A percentile compares a stretch with the other conserved stretches of the same genome.
phyloP scores from a whole-genome alignment of 192 early-diverging fungal species.

The Backusella psychrophila region DNA sequence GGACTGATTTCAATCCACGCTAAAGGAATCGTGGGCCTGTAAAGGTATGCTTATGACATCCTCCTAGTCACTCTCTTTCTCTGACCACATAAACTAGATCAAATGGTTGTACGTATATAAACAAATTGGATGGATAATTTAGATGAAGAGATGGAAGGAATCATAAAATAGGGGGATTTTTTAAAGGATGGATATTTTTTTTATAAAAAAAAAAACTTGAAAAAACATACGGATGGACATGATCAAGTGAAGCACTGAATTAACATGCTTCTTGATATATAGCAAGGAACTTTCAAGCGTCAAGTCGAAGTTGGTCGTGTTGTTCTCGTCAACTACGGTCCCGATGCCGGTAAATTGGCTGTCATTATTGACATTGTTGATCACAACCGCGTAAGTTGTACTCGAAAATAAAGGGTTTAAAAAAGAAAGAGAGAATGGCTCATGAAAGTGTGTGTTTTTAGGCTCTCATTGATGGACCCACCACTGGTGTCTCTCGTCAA shows the following conservation, averaged over 20 bases:
- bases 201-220: background rate
- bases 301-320: constrained; percentile 99
- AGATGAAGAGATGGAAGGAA: background rate
- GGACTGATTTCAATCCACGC: background rate
- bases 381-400: constrained; percentile 72
- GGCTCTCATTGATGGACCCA: constrained; percentile 96
- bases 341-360: constrained; percentile 95
- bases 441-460: background rate
- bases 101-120: constrained; percentile 19
- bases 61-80: constrained; percentile 4
- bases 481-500: constrained; percentile 90
- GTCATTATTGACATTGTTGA: constrained; percentile 99
- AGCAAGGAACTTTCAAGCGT: constrained; percentile 74
- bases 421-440: background rate
- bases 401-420: background rate
- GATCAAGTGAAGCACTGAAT: background rate
- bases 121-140: constrained; percentile 10
- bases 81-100: constrained; percentile 14
- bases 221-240: background rate
- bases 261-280: background rate
- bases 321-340: constrained; percentile 92
- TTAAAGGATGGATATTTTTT: constrained; percentile 16
- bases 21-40: background rate
- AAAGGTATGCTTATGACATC: background rate
- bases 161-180: background rate